Conservation (phyloP, 2,329 filamentous ascomycete species). For the Albophoma yamanashiensis region DNA sequence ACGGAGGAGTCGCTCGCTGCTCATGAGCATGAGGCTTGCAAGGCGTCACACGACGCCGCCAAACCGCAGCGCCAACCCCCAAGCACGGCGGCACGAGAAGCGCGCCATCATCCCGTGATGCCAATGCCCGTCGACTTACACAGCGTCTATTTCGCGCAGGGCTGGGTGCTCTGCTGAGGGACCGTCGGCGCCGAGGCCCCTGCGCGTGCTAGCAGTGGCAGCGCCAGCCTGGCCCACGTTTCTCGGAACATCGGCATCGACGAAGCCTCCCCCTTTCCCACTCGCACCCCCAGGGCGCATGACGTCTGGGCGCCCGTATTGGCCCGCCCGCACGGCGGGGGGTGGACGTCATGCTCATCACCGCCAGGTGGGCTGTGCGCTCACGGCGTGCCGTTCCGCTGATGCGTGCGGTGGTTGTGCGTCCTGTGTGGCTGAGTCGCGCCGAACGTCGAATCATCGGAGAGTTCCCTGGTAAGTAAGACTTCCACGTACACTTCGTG, state of each 20-base stretch:
- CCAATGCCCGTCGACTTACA: not conserved
- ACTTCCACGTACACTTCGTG: not conserved
- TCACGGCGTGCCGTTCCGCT: not conserved
- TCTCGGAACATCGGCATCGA: slow-evolving; percentile 5
- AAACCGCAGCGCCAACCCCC: not conserved
- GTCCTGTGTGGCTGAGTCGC: not conserved
- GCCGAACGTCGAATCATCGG: not conserved
- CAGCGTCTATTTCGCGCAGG: not conserved
- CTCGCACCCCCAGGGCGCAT: not conserved
- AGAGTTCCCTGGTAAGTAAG: not conserved
- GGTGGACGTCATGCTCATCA: not conserved
- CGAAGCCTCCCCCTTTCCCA: not conserved
- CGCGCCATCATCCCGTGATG: not conserved
- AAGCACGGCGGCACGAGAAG: not conserved
- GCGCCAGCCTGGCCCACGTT: not conserved
- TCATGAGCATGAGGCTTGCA: not conserved
- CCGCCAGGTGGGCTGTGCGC: not conserved
- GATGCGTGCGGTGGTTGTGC: not conserved
- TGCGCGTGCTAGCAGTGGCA: not conserved
- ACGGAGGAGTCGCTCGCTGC: not conserved
- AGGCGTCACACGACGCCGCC: not conserved
- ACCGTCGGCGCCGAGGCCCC: not conserved
- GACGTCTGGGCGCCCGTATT: not conserved
- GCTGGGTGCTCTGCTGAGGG: not conserved
- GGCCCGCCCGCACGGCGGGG: not conserved